Base-by-base conservation (phyloP, 2,329 filamentous ascomycete genomes). In the Phaeosphaeria sp. region DNA sequence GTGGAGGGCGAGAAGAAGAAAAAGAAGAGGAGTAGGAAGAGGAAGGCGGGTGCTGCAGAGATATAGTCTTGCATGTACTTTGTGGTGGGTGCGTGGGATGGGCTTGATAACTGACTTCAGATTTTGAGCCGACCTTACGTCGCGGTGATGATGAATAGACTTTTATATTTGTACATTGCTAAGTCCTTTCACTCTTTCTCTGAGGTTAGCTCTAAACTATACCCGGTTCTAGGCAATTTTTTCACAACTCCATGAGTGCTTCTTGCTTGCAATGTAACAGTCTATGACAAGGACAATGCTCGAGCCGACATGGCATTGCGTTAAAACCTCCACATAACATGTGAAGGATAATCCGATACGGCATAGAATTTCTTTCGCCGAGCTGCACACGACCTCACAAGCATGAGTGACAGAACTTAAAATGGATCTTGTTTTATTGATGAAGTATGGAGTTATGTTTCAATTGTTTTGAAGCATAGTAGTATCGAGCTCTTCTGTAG, bases 21-120 rank as follows among this genome's bases (percentile, higher is more conserved):
- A 58, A 68, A 67, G 60, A 68, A 63, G 68, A 62, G 68, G 54
- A 69, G 62, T 50, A 55, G 64, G 23, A 69, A 68, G 62, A 67
- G 62, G 60, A 65, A 67, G 53, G 54, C 36, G 39, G 60, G 48
- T 48, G 58, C 50, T 27, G 50, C 27, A 9, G 63, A 64, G 42
- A 53, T 54, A 39, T 65, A 46, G 21, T 17, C 21, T 7, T 3
- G 2, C 3, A 27, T 17, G 11, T 27, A 25, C 4, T n/a, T 15
- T 46, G 13, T 49, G 46, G 44, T 18, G 41, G n/a, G 15, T 18
- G 17, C n/a, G 41, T 21, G 20, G 2, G 41, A 18, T 43, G 20
- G n/a, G 20, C 41, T 5, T 43, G 3, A n/a, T 21, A 18, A 3
- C 4, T 21, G 41, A 9, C 6, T 5, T 18, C 4, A 18, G 27